Base-by-base conservation (phyloP, 2,329 filamentous ascomycete genomes). In the Trichoderma atroviride region DNA sequence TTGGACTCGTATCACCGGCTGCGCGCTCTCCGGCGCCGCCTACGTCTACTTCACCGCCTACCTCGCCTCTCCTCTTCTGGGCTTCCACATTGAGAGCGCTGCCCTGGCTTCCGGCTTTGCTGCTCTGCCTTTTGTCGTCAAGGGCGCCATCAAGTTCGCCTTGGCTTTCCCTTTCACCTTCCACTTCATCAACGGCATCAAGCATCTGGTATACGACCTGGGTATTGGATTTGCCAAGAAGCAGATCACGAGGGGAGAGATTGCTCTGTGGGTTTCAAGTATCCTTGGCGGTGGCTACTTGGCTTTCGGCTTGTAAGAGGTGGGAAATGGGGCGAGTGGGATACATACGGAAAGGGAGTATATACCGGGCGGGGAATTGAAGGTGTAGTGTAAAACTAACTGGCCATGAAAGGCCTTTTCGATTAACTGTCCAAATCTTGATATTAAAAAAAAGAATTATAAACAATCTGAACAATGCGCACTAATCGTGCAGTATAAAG, bases 1-100 rank as follows among this genome's bases (percentile, higher is more conserved):
- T 74, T 86, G 92, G 82, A 92, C 94, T 84, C 93, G 94, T 77
- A 89, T 97, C 83, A 95, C 93, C n/a, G 94, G 93, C 76, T 82
- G 86, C 77, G 81, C 86, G 70, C 86, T 96, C 74, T 90, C 89
- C 70, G 92, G 91, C 73, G 82, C 84, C 61, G 86, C 97, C 72
- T 97, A 97, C 86, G 81, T 88, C 79, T 97, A 93, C 84, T 89
- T 91, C 72, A 81, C 89, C 73, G 88, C 91, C 67, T 97, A 97
- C 86, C 90, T 97, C 71, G 87, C 87, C 73, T 90, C 93, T 0
- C 94, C 94, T 5, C 81, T 91, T 55, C 81, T 93, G 67, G 94
- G 87, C 74, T 85, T 84, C 81, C 87, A 89, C 81, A 77, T 89
- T 70, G 87, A 89, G 84, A 85, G 82, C 69, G 82, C 84, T 63